These are phyloP conservation scores for Cyathus striatus DNA, from an alignment of 768 basidiomycete genomes.

Conservation along the genomic window DNA sequence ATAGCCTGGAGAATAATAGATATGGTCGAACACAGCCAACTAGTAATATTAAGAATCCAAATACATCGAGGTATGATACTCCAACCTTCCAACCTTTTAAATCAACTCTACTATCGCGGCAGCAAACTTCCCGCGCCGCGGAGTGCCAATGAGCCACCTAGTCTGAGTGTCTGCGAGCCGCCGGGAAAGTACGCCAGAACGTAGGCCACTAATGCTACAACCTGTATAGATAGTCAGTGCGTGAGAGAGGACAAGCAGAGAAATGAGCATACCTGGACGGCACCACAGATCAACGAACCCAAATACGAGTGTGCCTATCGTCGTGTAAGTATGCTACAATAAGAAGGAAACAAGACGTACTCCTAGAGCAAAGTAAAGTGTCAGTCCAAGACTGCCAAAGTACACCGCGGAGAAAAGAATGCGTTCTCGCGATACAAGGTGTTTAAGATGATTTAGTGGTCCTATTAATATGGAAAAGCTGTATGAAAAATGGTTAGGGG, in stretches of 20 bases:
- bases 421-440: slow-evolving; percentile 76
- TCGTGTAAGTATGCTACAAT: neutral
- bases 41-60: too few species aligned
- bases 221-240: slow-evolving; percentile 28
- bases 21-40: too few species aligned
- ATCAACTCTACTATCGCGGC: slow-evolving; percentile 68
- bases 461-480: slow-evolving; percentile 86
- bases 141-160: slow-evolving; percentile 76
- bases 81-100: too few species aligned
- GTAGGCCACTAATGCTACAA: slow-evolving; percentile 83
- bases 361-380: slow-evolving; percentile 88
- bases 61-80: too few species aligned
- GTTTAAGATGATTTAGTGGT: slow-evolving; percentile 89
- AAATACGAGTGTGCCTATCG: slow-evolving; percentile 76
- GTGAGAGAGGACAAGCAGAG: neutral
- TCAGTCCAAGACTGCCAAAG: slow-evolving; percentile 76
- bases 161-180: slow-evolving; percentile 71
- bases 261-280: slow-evolving; percentile 61
- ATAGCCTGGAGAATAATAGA: too few species aligned
- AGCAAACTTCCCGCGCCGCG: slow-evolving; percentile 81
- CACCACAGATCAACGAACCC: slow-evolving; percentile 78
- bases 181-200: slow-evolving; percentile 95
- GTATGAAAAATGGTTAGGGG: neutral
- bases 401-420: slow-evolving; percentile 84
- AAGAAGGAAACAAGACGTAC: slow-evolving; percentile 40